A percentile compares a stretch with the other conserved stretches of the same genome.
Evolutionary conservation across 2,329 filamentous ascomycete genomes (phyloP).

Genomic region (Colletotrichum plurivorum): DNA sequence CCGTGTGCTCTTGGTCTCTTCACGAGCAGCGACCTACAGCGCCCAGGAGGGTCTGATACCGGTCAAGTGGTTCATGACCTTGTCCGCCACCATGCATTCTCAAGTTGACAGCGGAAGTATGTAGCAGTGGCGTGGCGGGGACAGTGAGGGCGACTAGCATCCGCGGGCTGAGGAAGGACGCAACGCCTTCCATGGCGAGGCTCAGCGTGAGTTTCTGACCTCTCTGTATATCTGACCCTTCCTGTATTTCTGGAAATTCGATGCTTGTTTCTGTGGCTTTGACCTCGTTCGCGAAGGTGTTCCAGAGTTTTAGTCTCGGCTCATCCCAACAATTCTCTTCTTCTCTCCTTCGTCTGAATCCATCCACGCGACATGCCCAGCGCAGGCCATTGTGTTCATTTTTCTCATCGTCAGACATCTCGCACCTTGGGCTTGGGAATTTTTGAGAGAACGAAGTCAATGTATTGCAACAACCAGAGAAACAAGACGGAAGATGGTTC

Average conservation of each 20-base stretch:
- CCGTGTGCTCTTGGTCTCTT: conserved; percentile 45
- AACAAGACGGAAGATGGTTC: not conserved
- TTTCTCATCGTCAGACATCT: no score
- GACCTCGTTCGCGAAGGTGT: no score
- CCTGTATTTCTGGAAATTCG: not conserved
- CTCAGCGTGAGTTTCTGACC: conserved; percentile 13
- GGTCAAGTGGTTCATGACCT: conserved; percentile 42
- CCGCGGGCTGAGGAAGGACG: conserved; percentile 15
- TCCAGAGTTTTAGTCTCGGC: no score
- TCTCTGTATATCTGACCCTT: not conserved
- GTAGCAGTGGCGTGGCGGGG: not conserved
- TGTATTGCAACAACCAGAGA: not conserved
- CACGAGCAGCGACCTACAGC: conserved; percentile 39
- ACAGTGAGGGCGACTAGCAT: not conserved
- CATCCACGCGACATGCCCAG: no score
- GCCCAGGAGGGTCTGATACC: conserved; percentile 41
- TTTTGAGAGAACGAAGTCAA: no score
- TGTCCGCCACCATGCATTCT: conserved; percentile 44
- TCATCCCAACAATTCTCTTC: no score
- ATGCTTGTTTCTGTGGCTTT: no score
- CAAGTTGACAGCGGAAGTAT: conserved; percentile 39
- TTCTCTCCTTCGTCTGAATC: no score
- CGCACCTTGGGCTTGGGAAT: no score
- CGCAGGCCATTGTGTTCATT: no score
- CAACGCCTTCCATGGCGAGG: conserved; percentile 16